Base-by-base conservation (phyloP, 352 stramenopile species). In the Phytophthora pini region DNA sequence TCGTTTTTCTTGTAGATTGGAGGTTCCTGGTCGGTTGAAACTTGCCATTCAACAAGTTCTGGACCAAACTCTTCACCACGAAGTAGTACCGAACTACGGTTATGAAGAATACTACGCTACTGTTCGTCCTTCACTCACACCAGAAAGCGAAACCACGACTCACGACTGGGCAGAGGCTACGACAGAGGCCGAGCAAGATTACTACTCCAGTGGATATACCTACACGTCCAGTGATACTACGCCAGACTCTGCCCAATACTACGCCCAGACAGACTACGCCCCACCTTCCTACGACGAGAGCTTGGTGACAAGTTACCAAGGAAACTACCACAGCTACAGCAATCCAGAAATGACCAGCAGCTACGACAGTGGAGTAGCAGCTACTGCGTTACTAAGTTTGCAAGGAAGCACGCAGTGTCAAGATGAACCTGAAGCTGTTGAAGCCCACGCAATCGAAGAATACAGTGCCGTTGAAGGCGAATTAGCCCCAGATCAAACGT, bases 1-100 rank as follows among this genome's bases (percentile, higher is more conserved):
- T 5, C 5, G 1, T 4, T 41, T 43, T 54, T 24, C 40, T 3
- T 9, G 8, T 43, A 90, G 82, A 11, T 47, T 90, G 4, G 76
- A 89, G 26, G 61, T 90, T 1, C 79, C 82, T 3, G 75, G 65
- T 5, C 73, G 82, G 11, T 50, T 90, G 36, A 90, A 90, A 56
- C 87, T 90, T 31, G 79, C 82, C 0, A 79, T 90, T 44, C 76
- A 90, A 51, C 71, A 88, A 17, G 77, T 89, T 12, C 70, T 90
- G 9, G 78, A 88, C 13, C 68, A 83, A 48, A 67, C 48, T 13
- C 13, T 54, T 36, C 6, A 57, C 48, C 22, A 58, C 34, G 55
- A 62, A 3, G 22, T 32, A 7, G 44, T 67, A 5, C n/a, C 58
- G 43, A 41, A 32, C 22, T 74, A 56, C 47, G 54, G 53, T 26